Evolutionary conservation across 371 early-diverging fungal species (phyloP).

Genomic region (Zopfochytrium polystomum): DNA sequence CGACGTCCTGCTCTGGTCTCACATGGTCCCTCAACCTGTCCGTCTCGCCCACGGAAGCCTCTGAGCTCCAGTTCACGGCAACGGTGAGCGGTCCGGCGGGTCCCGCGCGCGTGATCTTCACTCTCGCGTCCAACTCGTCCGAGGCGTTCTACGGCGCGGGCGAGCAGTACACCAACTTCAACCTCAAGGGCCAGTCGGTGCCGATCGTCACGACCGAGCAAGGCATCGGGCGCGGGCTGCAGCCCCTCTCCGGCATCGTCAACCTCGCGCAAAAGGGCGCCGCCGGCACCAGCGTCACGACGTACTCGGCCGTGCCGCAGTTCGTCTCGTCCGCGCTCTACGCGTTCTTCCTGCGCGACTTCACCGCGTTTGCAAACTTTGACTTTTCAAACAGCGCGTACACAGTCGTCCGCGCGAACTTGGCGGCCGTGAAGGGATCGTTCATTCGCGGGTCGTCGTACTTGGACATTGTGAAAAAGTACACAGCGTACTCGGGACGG

Average conservation of each 20-base stretch:
- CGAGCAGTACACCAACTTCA: slow-evolving; percentile 41
- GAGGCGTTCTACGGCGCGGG: too few relatives aligned
- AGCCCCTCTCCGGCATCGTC: slow-evolving; percentile 32
- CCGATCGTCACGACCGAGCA: slow-evolving; percentile 48
- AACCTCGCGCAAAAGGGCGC: slow-evolving; percentile 37
- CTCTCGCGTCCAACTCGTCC: too few relatives aligned
- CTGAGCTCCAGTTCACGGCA: too few relatives aligned
- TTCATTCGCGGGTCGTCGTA: slow-evolving; percentile 6
- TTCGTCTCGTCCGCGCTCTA: slow-evolving; percentile 49
- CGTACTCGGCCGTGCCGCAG: slow-evolving; percentile 51
- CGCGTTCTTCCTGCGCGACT: slow-evolving; percentile 50
- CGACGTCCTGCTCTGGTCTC: too few relatives aligned
- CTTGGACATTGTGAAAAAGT: slow-evolving; percentile 45
- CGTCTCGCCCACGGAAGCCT: too few relatives aligned
- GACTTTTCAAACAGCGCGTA: slow-evolving; percentile 46
- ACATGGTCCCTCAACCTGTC: too few relatives aligned
- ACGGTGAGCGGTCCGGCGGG: too few relatives aligned
- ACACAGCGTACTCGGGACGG: slow-evolving; percentile 48
- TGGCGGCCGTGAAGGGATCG: slow-evolving; percentile 28
- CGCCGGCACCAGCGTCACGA: too few relatives aligned
- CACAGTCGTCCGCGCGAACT: slow-evolving; percentile 42
- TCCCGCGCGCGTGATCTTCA: too few relatives aligned
- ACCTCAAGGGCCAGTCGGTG: slow-evolving; percentile 51
- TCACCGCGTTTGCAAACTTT: slow-evolving; percentile 52
- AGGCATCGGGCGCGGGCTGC: slow-evolving; percentile 42